These are phyloP conservation scores for Podila horticola DNA, from an alignment of 192 early-diverging fungal species.

Conservation along the genomic window DNA sequence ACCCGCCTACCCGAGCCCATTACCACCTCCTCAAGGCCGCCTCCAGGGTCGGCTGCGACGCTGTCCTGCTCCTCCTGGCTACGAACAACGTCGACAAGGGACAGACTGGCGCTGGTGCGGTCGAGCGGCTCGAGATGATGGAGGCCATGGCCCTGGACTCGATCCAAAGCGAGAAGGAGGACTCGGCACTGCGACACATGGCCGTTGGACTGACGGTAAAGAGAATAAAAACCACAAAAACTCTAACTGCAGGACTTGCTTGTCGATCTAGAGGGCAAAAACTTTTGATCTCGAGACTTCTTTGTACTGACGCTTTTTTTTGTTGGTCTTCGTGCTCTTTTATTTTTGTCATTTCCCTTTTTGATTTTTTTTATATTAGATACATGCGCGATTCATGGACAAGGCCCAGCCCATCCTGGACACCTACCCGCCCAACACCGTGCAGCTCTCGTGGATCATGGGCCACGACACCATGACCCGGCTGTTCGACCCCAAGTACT, in stretches of 20 bases:
- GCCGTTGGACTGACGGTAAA: constrained; percentile 42
- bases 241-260: background rate
- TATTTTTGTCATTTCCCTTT: background rate
- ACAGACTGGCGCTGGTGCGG: constrained; percentile 57
- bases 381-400: constrained; percentile 74
- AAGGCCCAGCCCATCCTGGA: constrained; percentile 64
- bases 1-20: constrained; percentile 74
- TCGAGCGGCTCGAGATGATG: constrained; percentile 79
- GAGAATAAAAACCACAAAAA: too few species aligned
- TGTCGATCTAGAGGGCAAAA: too few species aligned
- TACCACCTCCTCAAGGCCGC: constrained; percentile 63
- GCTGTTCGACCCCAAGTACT: constrained; percentile 82
- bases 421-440: constrained; percentile 12
- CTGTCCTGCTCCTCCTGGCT: constrained; percentile 69
- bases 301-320: background rate
- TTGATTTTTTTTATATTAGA: constrained; percentile 10
- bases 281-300: background rate
- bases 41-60: constrained; percentile 61
- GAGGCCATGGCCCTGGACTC: constrained; percentile 62
- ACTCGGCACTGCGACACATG: constrained; percentile 34
- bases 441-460: constrained; percentile 73
- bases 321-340: background rate
- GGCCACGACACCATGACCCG: constrained; percentile 84
- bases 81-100: constrained; percentile 79
- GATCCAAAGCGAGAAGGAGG: constrained; percentile 34